Base-by-base conservation (phyloP, 306 rosid species). In the Corylus heterophylla region DNA sequence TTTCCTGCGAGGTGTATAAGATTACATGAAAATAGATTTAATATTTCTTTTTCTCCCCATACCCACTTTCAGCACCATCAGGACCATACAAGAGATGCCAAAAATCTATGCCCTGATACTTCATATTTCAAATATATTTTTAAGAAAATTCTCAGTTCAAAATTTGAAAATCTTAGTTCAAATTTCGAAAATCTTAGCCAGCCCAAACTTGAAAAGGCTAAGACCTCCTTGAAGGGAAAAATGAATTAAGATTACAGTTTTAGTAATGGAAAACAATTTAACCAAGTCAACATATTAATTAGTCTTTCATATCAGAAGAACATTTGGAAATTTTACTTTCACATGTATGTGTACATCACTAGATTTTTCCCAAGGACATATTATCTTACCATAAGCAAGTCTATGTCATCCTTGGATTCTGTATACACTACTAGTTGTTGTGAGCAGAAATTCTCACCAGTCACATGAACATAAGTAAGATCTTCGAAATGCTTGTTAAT, bases 321-420 rank as follows among this genome's bases (percentile, higher is more conserved):
- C 5, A 18, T 67, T 37, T 39, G 50, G 72, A 39, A 39, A 42
- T 12, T 39, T 49, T 48, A 39, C 16, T 70, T 14, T 42, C 22
- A 20, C 9, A 7, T 31, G 25, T 56, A 39, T 48, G 11, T 7
- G 13, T 47, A 8, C 73, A 61, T 37, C 12, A 71, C 3, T 25
- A 62, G 4, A 31, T 79, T 56, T 52, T 72, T 37, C 62, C 17
- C 52, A 14, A 56, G 64, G 55, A 39, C 68, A 67, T n/a, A 55
- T 66, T 31, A 50, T 76, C 85, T 82, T 80, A 95, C 99, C 97
- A 89, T 77, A 84, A 93, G 92, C 67, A 82, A 79, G 81, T 89
- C 86, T 66, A 81, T 82, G 77, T 93, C 99, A 20, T 90, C 92
- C 81, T 82, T 79, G 7, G 93, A 90, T 82, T 91, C 96, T 71